A percentile compares a stretch with the other conserved stretches of the same genome.
Evolutionary conservation across 495 filamentous ascomycete species (phyloP).

Genomic region (Staphylotrichum tortipilum): DNA sequence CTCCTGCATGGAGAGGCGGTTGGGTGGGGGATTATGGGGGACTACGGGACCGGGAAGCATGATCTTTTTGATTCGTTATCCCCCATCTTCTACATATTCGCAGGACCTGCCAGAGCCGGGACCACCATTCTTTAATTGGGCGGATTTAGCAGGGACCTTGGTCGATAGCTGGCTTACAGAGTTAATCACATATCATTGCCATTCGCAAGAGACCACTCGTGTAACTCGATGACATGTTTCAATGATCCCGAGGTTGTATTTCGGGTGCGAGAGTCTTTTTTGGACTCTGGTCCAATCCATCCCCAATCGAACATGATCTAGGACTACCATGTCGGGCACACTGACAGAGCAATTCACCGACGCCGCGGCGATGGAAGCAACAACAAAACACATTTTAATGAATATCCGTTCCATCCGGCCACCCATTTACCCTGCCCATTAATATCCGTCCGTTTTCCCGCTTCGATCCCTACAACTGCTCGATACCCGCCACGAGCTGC

Average conservation of each 20-base stretch:
- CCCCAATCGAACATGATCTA: too few relatives aligned
- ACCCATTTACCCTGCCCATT: too few relatives aligned
- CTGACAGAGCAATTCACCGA: too few relatives aligned
- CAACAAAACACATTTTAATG: too few relatives aligned
- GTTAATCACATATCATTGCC: constrained; percentile 7
- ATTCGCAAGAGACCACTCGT: background rate
- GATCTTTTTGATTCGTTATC: constrained; percentile 13
- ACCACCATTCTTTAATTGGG: constrained; percentile 5
- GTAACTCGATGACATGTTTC: too few relatives aligned
- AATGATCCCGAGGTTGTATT: too few relatives aligned
- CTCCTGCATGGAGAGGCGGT: background rate
- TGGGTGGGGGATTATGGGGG: background rate
- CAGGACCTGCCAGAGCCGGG: background rate
- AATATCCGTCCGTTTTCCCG: too few relatives aligned
- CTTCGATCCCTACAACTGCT: constrained; percentile 43
- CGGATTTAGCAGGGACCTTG: constrained; percentile 12
- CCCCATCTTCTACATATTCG: constrained; percentile 18
- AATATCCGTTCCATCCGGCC: too few relatives aligned
- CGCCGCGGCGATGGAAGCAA: too few relatives aligned
- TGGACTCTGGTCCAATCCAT: too few relatives aligned
- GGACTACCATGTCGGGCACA: too few relatives aligned
- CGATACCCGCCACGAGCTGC: constrained; percentile 40
- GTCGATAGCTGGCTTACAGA: constrained; percentile 9
- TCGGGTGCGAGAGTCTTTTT: too few relatives aligned
- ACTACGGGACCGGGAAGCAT: constrained; percentile 1